Evolutionary conservation across 208 protist species (phyloP).

Genomic region (Naegleria lovaniensis): DNA sequence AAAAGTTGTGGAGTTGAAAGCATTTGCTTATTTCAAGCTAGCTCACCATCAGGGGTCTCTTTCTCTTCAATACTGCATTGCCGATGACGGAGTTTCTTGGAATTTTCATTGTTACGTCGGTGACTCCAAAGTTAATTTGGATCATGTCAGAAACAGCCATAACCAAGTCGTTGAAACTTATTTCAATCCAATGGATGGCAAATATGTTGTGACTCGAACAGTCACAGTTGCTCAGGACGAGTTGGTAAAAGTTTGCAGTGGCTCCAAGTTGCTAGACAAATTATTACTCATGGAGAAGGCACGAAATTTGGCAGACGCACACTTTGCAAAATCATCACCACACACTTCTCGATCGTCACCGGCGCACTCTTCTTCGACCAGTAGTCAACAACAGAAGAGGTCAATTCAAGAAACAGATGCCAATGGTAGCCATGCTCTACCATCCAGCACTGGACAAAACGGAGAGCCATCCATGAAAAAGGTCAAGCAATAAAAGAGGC

Average conservation of each 20-base stretch:
- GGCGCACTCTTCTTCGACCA: too few relatives aligned
- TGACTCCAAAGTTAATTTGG: not conserved
- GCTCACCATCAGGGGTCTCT: not conserved
- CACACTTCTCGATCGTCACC: too few relatives aligned
- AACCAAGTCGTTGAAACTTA: not conserved
- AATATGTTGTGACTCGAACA: not conserved
- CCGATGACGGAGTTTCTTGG: not conserved
- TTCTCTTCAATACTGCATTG: not conserved
- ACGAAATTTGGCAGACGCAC: not conserved
- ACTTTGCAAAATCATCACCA: too few relatives aligned
- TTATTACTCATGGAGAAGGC: not conserved
- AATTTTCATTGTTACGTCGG: not conserved
- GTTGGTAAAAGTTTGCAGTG: too few relatives aligned
- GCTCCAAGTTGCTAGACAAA: not conserved
- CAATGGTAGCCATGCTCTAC: not conserved
- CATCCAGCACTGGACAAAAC: not conserved
- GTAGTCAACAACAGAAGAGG: not conserved
- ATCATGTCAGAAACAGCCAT: not conserved
- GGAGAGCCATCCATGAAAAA: not conserved
- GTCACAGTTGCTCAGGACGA: too few relatives aligned
- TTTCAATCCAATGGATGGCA: not conserved
- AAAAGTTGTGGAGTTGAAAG: not conserved
- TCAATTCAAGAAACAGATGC: not conserved
- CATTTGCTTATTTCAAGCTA: not conserved
- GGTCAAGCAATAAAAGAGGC: not conserved